Evolutionary conservation across 306 rosid genomes (phyloP).

Genomic region (Dryas octopetala): DNA sequence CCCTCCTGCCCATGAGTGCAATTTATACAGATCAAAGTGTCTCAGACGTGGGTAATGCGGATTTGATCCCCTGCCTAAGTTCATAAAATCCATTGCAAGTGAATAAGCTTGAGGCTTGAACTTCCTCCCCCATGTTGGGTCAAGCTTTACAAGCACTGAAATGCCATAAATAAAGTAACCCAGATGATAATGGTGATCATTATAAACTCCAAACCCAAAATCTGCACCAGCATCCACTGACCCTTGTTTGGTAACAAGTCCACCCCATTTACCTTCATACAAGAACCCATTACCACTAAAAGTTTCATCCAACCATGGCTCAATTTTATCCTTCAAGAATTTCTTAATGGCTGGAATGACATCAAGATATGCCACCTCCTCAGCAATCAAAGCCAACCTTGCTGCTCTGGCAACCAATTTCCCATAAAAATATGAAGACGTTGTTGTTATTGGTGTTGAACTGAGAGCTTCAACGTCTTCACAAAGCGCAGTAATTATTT

Average conservation of each 20-base stretch:
- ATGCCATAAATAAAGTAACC: conserved; percentile 68
- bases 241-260: conserved; percentile 55
- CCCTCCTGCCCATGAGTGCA: conserved; percentile 81
- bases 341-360: conserved; percentile 46
- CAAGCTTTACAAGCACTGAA: conserved; percentile 61
- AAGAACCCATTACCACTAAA: conserved; percentile 60
- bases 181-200: conserved; percentile 64
- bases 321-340: conserved; percentile 50
- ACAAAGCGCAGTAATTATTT: conserved; percentile 41
- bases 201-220: conserved; percentile 65
- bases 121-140: conserved; percentile 60
- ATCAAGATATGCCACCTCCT: conserved; percentile 47
- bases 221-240: conserved; percentile 44
- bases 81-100: conserved; percentile 57
- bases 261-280: conserved; percentile 66
- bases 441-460: conserved; percentile 26
- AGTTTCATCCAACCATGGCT: conserved; percentile 71
- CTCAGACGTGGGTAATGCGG: conserved; percentile 51
- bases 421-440: conserved; percentile 50
- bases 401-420: conserved; percentile 71
- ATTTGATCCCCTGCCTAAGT: conserved; percentile 32
- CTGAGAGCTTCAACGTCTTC: conserved; percentile 49
- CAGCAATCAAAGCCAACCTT: conserved; percentile 66
- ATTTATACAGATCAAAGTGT: conserved; percentile 50
- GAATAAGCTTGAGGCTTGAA: conserved; percentile 61